phyloP scores from a whole-genome alignment of 768 basidiomycete genomes.

The Mycena galericulata region DNA sequence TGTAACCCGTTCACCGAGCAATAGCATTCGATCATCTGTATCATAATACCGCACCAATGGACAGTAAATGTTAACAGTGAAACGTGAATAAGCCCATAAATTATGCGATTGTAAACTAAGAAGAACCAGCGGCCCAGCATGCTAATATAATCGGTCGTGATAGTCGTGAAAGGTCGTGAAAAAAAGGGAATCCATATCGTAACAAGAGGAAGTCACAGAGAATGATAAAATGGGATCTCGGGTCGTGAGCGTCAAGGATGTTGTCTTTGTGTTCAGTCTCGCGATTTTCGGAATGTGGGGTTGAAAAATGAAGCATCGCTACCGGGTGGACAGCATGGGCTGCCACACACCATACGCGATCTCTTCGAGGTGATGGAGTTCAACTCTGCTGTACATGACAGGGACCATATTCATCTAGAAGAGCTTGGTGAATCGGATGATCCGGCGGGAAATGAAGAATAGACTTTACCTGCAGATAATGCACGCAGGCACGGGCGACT shows the following conservation, averaged over 20 bases:
- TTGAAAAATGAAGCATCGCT: conserved; percentile 31
- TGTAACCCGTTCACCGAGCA: conserved; percentile 76
- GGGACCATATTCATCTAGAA: conserved; percentile 76
- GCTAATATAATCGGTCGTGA: conserved; percentile 20
- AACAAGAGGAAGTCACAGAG: conserved; percentile 7
- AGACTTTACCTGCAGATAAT: conserved; percentile 74
- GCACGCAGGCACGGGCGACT: conserved; percentile 76
- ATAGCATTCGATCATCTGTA: conserved; percentile 23
- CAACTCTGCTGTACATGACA: conserved; percentile 74
- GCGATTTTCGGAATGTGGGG: background rate
- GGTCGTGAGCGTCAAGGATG: conserved; percentile 4
- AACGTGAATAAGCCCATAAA: no score
- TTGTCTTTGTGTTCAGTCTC: background rate
- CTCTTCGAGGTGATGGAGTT: conserved; percentile 80
- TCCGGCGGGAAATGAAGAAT: conserved; percentile 4
- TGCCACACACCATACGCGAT: conserved; percentile 77
- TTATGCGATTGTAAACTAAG: conserved; percentile 8
- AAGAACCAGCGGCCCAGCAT: conserved; percentile 6
- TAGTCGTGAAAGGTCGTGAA: conserved; percentile 28
- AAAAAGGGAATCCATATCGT: conserved; percentile 28
- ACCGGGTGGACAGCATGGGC: conserved; percentile 68
- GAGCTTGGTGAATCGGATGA: conserved; percentile 12
- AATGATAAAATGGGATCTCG: conserved; percentile 6
- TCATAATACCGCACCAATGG: conserved; percentile 17
- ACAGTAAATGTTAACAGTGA: no score